Base-by-base conservation (phyloP, 2,329 filamentous ascomycete genomes). In the Colletotrichum coccodes region DNA sequence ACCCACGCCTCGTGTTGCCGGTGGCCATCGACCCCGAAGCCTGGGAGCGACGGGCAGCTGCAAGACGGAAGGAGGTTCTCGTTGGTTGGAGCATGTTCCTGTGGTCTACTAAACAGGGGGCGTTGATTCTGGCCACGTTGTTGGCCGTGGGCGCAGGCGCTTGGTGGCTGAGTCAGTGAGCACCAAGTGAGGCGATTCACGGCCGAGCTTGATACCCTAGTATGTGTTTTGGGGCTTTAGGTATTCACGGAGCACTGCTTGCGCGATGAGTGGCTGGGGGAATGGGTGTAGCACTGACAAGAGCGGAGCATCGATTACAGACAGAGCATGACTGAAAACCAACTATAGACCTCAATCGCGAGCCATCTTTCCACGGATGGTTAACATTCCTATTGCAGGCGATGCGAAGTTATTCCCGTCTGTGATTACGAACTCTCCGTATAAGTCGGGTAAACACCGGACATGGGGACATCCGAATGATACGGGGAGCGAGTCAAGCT, bases 11-110 rank as follows among this genome's bases (percentile, higher is more conserved):
- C 6, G 77, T 75, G 30, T 77, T 88, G 36, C 87, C 87, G 1
- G 80, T 86, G 14, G 81, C 86, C 52, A 81, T 90, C 54, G 86
- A 89, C 71, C 81, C 84, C 3, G 83, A 87, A 70, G 83, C 87
- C 3, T 89, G 87, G 86, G 82, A 83, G 50, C 80, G 86, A 61
- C 81, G 87, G 30, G 79, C 77, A 21, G 80, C 80, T 11, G 86
- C 84, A 23, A 77, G 85, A 58, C 76, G 78, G 70, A 81, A 79
- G 70, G 86, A 87, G 76, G 71, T 83, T 30, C 73, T 85, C 53
- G 83, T 85, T 2, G 87, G 87, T 8, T 88, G 85, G 84, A 83
- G 83, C 57, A 86, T 87, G 78, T 80, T 87, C 50, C 74, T 89
- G 46, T 87, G 86, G 78, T 85, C 85, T 71, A 89, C 87, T 12